Conservation (phyloP, 176 grass and related monocot genomes). For the Paspalum notatum region DNA sequence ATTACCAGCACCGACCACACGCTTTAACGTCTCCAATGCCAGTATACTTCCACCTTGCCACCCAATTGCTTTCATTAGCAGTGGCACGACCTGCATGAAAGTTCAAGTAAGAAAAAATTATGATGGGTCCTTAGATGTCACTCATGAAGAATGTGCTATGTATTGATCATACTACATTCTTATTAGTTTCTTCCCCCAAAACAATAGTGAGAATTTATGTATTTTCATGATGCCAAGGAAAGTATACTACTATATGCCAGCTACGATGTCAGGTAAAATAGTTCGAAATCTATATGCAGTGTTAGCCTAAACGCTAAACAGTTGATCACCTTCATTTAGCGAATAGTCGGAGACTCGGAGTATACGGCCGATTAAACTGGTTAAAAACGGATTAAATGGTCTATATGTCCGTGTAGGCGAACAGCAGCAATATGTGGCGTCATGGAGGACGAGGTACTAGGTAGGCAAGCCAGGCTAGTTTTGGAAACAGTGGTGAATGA, state of each 20-base stretch:
- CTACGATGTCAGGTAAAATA: too few species aligned
- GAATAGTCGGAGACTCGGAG: too few species aligned
- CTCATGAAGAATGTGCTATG: slow-evolving; percentile 11
- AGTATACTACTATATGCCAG: not conserved
- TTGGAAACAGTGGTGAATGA: not conserved
- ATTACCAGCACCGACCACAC: slow-evolving; percentile 98
- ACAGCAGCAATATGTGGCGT: not conserved
- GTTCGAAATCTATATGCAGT: too few species aligned
- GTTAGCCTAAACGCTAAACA: too few species aligned
- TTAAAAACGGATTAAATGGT: too few species aligned
- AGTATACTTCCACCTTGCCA: slow-evolving; percentile 99
- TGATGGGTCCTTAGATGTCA: slow-evolving; percentile 2
- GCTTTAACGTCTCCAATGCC: slow-evolving; percentile 93
- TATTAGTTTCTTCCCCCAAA: slow-evolving; percentile 10
- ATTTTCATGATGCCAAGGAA: not conserved
- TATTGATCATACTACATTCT: slow-evolving; percentile 9
- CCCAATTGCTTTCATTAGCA: slow-evolving; percentile 99
- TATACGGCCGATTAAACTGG: too few species aligned
- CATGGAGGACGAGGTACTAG: not conserved
- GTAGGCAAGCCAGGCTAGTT: not conserved
- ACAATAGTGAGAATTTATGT: not conserved
- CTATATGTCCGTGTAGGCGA: too few species aligned
- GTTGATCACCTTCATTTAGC: too few species aligned
- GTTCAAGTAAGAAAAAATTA: slow-evolving; percentile 39
- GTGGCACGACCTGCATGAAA: slow-evolving; percentile 81